Conservation (phyloP, 2,329 filamentous ascomycete species). For the Scedosporium boydii region DNA sequence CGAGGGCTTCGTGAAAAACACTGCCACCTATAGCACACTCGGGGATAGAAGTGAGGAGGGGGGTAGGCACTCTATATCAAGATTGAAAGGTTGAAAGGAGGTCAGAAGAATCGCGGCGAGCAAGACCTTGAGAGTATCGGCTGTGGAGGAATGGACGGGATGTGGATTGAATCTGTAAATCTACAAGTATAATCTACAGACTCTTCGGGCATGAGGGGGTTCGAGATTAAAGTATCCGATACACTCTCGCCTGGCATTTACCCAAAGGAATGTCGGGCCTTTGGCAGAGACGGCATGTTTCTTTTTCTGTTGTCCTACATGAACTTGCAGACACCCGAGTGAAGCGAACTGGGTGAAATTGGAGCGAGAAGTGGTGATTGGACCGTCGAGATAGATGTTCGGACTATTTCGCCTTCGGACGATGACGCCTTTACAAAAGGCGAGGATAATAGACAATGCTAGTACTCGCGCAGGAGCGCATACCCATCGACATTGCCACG, state of each 20-base stretch:
- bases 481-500: no score
- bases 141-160: no score
- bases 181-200: background rate
- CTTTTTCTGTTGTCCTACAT: background rate
- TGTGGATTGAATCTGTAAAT: no score
- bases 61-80: background rate
- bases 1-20: background rate
- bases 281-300: background rate
- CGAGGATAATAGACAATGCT: no score
- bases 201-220: background rate
- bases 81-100: background rate
- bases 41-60: background rate
- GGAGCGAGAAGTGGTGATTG: background rate
- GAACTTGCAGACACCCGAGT: background rate
- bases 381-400: background rate
- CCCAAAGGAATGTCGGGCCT: conserved; percentile 3
- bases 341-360: background rate
- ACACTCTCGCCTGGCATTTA: background rate
- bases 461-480: no score
- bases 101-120: no score
- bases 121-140: no score
- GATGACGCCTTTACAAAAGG: no score
- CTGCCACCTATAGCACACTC: background rate
- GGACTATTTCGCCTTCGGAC: background rate
- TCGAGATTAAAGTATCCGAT: background rate